Percentiles rank a stretch among this genome's conserved stretches.
These are phyloP conservation scores for Bipolaris victoriae DNA, from an alignment of 2,329 filamentous ascomycete species.

Conservation along the genomic window DNA sequence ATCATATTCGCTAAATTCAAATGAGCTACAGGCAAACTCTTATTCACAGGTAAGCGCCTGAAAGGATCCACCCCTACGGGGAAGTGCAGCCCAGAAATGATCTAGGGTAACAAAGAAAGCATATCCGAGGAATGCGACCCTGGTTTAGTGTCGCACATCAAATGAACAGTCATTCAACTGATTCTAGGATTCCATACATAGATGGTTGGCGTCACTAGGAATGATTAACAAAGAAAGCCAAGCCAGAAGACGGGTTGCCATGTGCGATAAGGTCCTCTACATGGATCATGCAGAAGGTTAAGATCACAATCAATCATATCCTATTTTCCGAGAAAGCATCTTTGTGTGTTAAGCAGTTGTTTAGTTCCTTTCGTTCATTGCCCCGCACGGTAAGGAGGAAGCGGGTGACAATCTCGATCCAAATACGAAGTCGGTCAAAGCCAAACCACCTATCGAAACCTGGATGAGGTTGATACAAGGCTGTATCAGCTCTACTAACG, in stretches of 20 bases:
- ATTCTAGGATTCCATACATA: constrained; percentile 12
- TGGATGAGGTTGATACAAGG: too few species aligned
- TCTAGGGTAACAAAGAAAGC: background rate
- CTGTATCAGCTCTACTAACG: too few species aligned
- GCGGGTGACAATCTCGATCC: too few species aligned
- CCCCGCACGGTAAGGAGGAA: too few species aligned
- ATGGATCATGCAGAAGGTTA: background rate
- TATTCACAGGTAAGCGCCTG: constrained; percentile 8
- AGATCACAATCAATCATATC: constrained; percentile 7
- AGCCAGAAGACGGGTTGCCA: background rate
- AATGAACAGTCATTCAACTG: background rate
- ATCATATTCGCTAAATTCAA: constrained; percentile 15
- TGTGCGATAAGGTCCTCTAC: background rate
- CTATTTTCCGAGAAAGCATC: background rate
- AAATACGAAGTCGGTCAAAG: too few species aligned
- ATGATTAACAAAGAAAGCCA: background rate
- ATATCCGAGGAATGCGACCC: constrained; percentile 15
- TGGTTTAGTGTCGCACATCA: constrained; percentile 2
- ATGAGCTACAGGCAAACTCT: background rate
- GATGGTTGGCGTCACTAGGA: background rate
- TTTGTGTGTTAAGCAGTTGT: constrained; percentile 10
- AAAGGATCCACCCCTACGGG: constrained; percentile 14
- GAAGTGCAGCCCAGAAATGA: background rate
- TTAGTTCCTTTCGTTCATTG: background rate
- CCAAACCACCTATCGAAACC: too few species aligned